These are phyloP conservation scores for Dactylonectria macrodidyma DNA, from an alignment of 2,329 filamentous ascomycete species.

Conservation along the genomic window DNA sequence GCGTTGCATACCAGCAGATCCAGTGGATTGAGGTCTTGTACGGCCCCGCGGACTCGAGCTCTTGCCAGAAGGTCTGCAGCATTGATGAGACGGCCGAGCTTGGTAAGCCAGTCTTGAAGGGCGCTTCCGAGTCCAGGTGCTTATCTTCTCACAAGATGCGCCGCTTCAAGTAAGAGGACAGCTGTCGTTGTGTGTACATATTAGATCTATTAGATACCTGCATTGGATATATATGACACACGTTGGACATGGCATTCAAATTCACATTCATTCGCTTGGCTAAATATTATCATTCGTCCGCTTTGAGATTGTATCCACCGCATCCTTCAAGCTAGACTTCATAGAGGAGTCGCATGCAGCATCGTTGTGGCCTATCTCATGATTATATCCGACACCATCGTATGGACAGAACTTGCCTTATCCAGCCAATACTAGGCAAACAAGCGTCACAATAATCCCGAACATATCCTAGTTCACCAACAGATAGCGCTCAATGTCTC, in stretches of 20 bases:
- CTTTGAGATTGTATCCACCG: not conserved
- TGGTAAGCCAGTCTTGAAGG: constrained; percentile 56
- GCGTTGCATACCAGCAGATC: constrained; percentile 68
- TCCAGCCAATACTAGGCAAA: not conserved
- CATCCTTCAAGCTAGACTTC: not conserved
- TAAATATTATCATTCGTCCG: not conserved
- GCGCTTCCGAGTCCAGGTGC: constrained; percentile 2
- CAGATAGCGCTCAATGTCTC: not conserved
- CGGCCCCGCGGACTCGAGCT: constrained; percentile 51
- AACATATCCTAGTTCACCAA: not conserved
- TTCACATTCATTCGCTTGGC: constrained; percentile 1
- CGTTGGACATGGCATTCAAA: not conserved
- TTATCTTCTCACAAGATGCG: constrained; percentile 1
- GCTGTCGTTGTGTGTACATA: not conserved
- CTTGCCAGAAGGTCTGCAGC: constrained; percentile 43
- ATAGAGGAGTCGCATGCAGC: not conserved
- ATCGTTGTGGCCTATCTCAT: not conserved
- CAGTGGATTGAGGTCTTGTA: constrained; percentile 74
- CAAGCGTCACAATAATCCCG: not conserved
- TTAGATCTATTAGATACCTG: too few species aligned
- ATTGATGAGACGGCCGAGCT: constrained; percentile 48
- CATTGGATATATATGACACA: not conserved
- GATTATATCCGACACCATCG: not conserved
- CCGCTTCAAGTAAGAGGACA: not conserved
- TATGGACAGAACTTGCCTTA: not conserved